phyloP scores from a whole-genome alignment of 75 land plant genomes.

The Cupressus sempervirens region DNA sequence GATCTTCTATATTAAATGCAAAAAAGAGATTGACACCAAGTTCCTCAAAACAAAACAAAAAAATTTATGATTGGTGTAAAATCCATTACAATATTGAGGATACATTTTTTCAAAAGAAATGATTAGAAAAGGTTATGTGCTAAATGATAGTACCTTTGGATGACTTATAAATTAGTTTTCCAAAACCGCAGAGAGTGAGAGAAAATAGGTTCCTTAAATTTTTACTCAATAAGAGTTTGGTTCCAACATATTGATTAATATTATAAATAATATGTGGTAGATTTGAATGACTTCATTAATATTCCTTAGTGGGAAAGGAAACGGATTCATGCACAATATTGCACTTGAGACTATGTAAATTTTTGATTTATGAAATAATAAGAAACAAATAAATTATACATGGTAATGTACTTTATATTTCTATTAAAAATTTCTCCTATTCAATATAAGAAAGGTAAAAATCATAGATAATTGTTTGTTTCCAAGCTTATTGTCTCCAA shows the following conservation, averaged over 20 bases:
- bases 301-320: too few relatives aligned
- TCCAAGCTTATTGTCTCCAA: background rate
- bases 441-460: background rate
- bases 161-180: conserved; percentile 34
- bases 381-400: background rate
- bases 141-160: conserved; percentile 30
- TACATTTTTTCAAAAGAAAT: conserved; percentile 32
- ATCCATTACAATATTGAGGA: conserved; percentile 35
- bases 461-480: background rate
- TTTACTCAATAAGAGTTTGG: too few relatives aligned
- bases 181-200: conserved; percentile 26
- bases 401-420: background rate
- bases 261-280: too few relatives aligned
- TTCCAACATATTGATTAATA: too few relatives aligned
- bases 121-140: conserved; percentile 34
- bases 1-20: conserved; percentile 65
- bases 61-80: conserved; percentile 77
- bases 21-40: conserved; percentile 47
- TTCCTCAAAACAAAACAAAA: conserved; percentile 60
- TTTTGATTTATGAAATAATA: too few relatives aligned
- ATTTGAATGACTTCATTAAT: too few relatives aligned
- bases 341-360: too few relatives aligned
- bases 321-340: too few relatives aligned
- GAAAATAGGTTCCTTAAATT: too few relatives aligned
- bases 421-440: background rate